Evolutionary conservation across 2,329 filamentous ascomycete genomes (phyloP), one percentile per base, ranked within the genome.

Genomic region (Orbilia javanica): DNA sequence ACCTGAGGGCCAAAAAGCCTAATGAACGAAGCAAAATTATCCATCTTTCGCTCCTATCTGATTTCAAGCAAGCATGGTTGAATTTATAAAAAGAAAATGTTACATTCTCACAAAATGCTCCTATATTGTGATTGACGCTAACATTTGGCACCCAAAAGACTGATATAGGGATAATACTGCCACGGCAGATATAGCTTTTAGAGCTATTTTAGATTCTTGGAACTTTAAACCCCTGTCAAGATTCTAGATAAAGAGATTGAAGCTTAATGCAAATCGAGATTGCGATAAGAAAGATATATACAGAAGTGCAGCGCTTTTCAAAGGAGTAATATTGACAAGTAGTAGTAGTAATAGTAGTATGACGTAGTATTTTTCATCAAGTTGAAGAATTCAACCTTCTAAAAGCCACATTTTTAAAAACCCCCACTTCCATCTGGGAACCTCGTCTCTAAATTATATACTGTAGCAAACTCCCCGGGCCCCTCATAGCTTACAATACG

Each of bases 11-110:
- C 46, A 20, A 44, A n/a, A 67, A 36, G 66, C 60, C 66, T 25
- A 18, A 70, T 77, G 73, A 77, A 77, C 73, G 73, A 77, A 70
- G 62, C 66, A 70, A 44, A 76, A 77, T 77, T 77, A 77, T 64
- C 73, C 73, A 77, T 77, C 73, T 77, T 77, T 77, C 73, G 73
- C 73, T 77, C 73, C 73, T 77, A 77, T 77, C 73, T 77, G 73
- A 77, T 42, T 10, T 5, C 25, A 29, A 52, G 13, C 31, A 46
- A 46, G 7, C 52, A 15, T 55, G 25, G n/a, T 42, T 46, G n/a
- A 25, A 27, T 6, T 68, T 25, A 29, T 15, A 27, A n/a, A n/a
- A n/a, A n/a, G n/a, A n/a, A n/a, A n/a, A 27, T 55, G 20, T 39
- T 22, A n/a, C 48, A 36, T 15, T 15, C 8, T 22, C 39, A 48